Percentiles rank a stretch among this genome's conserved stretches.
These are phyloP conservation scores for Euptelea pleiosperma DNA, from an alignment of 164 flowering plant species.

Conservation along the genomic window DNA sequence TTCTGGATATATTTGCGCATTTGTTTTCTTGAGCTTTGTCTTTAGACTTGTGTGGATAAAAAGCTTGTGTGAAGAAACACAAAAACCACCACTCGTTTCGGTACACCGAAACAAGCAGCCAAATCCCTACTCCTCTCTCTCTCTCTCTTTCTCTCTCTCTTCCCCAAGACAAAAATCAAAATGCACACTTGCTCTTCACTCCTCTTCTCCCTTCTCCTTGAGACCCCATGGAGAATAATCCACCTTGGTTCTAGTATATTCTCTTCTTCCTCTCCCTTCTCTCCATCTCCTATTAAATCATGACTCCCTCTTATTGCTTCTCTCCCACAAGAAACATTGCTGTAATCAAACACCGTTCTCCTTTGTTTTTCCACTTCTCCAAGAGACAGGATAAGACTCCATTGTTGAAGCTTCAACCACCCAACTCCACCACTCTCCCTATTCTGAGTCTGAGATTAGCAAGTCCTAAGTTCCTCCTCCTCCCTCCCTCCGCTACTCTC, in stretches of 20 bases:
- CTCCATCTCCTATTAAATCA: slow-evolving; percentile 18
- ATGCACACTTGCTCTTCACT: slow-evolving; percentile 8
- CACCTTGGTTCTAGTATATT: slow-evolving; percentile 23
- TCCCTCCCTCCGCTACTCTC: slow-evolving; percentile 45
- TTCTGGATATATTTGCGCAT: neutral
- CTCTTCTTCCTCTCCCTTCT: slow-evolving; percentile 18
- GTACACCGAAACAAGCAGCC: slow-evolving; percentile 18
- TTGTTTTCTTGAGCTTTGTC: neutral
- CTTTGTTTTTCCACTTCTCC: slow-evolving; percentile 11
- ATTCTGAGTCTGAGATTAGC: slow-evolving; percentile 24
- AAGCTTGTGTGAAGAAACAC: neutral
- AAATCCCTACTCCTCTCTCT: no score
- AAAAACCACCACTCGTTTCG: slow-evolving; percentile 39
- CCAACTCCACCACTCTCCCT: slow-evolving; percentile 19
- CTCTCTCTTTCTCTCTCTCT: no score
- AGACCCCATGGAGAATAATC: slow-evolving; percentile 20
- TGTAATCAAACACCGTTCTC: slow-evolving; percentile 19
- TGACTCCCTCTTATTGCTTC: slow-evolving; percentile 47
- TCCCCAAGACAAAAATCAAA: slow-evolving; percentile 8
- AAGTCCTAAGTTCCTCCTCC: slow-evolving; percentile 20
- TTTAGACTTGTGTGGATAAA: slow-evolving; percentile 11
- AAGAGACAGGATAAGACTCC: slow-evolving; percentile 21
- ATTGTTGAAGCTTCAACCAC: slow-evolving; percentile 13
- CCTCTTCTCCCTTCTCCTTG: slow-evolving; percentile 9
- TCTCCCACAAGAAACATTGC: slow-evolving; percentile 42